A percentile compares a stretch with the other conserved stretches of the same genome.
Conservation (phyloP, 2,329 filamentous ascomycete genomes). For the Cercospora citrullina region DNA sequence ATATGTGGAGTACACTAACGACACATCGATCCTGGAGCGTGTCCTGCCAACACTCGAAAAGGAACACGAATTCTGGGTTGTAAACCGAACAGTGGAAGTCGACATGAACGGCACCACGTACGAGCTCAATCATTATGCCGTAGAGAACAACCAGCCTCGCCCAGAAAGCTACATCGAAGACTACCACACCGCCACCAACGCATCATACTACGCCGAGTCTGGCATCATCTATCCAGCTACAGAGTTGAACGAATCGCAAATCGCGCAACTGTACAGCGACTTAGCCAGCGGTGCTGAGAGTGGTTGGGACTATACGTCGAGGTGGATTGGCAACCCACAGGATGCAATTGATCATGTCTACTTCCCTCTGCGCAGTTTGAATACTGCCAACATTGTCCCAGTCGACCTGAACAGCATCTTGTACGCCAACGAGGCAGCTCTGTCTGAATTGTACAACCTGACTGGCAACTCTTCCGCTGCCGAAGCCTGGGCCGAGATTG, state of each 20-base stretch:
- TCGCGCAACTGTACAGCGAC: slow-evolving; percentile 59
- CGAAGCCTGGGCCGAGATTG: slow-evolving; percentile 52
- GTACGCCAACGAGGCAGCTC: slow-evolving; percentile 64
- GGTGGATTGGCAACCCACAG: slow-evolving; percentile 59
- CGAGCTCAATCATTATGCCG: slow-evolving; percentile 60
- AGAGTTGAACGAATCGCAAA: slow-evolving; percentile 55
- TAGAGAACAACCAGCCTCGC: slow-evolving; percentile 64
- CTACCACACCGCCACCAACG: slow-evolving; percentile 64
- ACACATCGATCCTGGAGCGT: slow-evolving; percentile 60
- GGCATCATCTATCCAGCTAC: slow-evolving; percentile 61
- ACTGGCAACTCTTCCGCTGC: slow-evolving; percentile 55
- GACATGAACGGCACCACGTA: slow-evolving; percentile 49
- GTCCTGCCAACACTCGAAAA: slow-evolving; percentile 63
- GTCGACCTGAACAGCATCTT: slow-evolving; percentile 69
- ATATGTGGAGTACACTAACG: slow-evolving; percentile 66
- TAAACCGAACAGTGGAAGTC: slow-evolving; percentile 60
- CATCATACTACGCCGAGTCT: slow-evolving; percentile 60
- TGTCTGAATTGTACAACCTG: slow-evolving; percentile 56
- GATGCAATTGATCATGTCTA: slow-evolving; percentile 62
- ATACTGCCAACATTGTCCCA: slow-evolving; percentile 59
- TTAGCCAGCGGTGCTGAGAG: slow-evolving; percentile 66
- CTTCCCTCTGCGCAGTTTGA: slow-evolving; percentile 66
- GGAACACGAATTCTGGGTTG: slow-evolving; percentile 64
- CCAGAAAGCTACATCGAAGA: slow-evolving; percentile 69
- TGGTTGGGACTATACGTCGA: slow-evolving; percentile 63